Evolutionary conservation across 768 basidiomycete species (phyloP).

Genomic region (Tulasnella sp.): DNA sequence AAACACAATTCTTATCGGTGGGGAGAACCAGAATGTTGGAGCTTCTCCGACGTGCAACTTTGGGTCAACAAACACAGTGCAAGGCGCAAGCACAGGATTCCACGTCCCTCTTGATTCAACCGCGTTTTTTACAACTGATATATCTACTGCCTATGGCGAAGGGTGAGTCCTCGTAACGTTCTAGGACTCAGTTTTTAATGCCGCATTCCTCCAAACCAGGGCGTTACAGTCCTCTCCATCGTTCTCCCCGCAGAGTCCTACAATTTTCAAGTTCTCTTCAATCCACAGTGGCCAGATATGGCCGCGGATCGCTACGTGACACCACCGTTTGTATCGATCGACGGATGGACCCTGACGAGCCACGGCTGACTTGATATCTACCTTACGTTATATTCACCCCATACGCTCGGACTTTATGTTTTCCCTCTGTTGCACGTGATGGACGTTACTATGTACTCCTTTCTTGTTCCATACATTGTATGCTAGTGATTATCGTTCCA

Average conservation of each 20-base stretch:
- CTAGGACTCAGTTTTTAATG: neutral
- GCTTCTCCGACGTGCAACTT: constrained; percentile 36
- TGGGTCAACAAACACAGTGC: constrained; percentile 39
- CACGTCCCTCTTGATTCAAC: constrained; percentile 34
- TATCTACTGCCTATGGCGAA: constrained; percentile 36
- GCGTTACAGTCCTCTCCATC: constrained; percentile 41
- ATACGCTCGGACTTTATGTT: neutral
- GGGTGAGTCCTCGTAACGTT: neutral
- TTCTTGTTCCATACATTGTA: neutral
- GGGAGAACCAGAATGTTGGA: constrained; percentile 40
- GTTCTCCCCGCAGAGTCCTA: constrained; percentile 55
- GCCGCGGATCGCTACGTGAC: constrained; percentile 56
- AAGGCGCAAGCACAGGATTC: constrained; percentile 39
- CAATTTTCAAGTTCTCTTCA: constrained; percentile 80
- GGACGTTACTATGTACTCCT: neutral
- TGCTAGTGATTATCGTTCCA: neutral
- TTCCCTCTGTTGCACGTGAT: neutral
- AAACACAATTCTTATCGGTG: constrained; percentile 43
- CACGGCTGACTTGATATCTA: constrained; percentile 46
- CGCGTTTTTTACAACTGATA: constrained; percentile 42
- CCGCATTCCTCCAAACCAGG: constrained; percentile 31
- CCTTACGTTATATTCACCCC: neutral
- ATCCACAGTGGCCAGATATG: constrained; percentile 81
- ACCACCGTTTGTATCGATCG: constrained; percentile 67
- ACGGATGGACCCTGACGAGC: constrained; percentile 71